phyloP scores from a whole-genome alignment of 2,329 filamentous ascomycete species.

The Tolypocladium pustulatum region DNA sequence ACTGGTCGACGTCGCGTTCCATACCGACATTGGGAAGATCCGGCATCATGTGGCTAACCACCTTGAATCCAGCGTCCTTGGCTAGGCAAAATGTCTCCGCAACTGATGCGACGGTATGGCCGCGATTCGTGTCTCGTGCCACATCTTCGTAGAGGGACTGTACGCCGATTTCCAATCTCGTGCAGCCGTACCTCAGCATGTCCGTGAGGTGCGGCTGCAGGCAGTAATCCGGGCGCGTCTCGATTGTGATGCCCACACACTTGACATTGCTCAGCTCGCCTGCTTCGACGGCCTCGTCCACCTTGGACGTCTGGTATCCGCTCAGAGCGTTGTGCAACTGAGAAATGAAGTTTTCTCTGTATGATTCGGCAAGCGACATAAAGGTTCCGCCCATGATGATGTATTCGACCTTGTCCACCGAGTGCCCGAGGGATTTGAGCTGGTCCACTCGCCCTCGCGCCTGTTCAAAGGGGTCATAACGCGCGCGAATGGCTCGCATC shows the following conservation, averaged over 20 bases:
- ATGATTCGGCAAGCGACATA: slow-evolving; percentile 86
- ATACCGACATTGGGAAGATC: slow-evolving; percentile 96
- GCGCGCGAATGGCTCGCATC: slow-evolving; percentile 93
- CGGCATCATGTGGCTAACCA: slow-evolving; percentile 99
- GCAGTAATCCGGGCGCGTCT: slow-evolving; percentile 95
- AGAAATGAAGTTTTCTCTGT: slow-evolving; percentile 87
- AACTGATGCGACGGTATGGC: slow-evolving; percentile 89
- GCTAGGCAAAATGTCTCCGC: slow-evolving; percentile 95
- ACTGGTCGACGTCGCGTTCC: slow-evolving; percentile 95
- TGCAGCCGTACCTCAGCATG: slow-evolving; percentile 98
- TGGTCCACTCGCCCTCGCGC: slow-evolving; percentile 92
- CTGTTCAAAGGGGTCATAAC: slow-evolving; percentile 97
- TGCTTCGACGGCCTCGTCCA: slow-evolving; percentile 89
- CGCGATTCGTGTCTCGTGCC: slow-evolving; percentile 92
- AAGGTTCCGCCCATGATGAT: slow-evolving; percentile 99
- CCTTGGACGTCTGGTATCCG: slow-evolving; percentile 86
- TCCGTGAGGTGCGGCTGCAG: slow-evolving; percentile 87
- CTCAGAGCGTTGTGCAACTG: slow-evolving; percentile 95
- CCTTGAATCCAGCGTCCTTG: slow-evolving; percentile 97
- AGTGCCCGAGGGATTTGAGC: slow-evolving; percentile 89
- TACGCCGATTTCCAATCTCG: slow-evolving; percentile 85
- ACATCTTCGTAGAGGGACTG: slow-evolving; percentile 97
- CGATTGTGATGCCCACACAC: slow-evolving; percentile 97
- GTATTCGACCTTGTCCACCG: slow-evolving; percentile 98
- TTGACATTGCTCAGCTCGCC: slow-evolving; percentile 96